Evolutionary conservation across 129 eudicot species (phyloP).

Genomic region (Helianthus annuus): HanXRQr2.0-SUNRISE NC_035434.2:7255685-7256184

Average conservation of each 20-base stretch:
- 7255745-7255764: slow-evolving; percentile 85
- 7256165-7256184: no score
- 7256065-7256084: no score
- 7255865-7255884: slow-evolving; percentile 27
- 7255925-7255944: neutral
- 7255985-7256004: neutral
- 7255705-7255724: no score
- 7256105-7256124: no score
- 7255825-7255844: slow-evolving; percentile 93
- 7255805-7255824: slow-evolving; percentile 71
- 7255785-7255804: slow-evolving; percentile 83
- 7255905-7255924: neutral
- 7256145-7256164: no score
- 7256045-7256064: no score
- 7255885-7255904: slow-evolving; percentile 9
- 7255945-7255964: neutral
- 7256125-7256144: no score
- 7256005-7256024: neutral
- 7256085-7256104: no score
- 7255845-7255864: slow-evolving; percentile 61
- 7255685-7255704: no score
- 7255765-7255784: slow-evolving; percentile 85
- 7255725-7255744: slow-evolving; percentile 43
- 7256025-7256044: no score
- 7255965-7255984: neutral